These are phyloP conservation scores for Talaromyces verruculosus DNA, from an alignment of 2,329 filamentous ascomycete genomes.

Conservation along the genomic window DNA sequence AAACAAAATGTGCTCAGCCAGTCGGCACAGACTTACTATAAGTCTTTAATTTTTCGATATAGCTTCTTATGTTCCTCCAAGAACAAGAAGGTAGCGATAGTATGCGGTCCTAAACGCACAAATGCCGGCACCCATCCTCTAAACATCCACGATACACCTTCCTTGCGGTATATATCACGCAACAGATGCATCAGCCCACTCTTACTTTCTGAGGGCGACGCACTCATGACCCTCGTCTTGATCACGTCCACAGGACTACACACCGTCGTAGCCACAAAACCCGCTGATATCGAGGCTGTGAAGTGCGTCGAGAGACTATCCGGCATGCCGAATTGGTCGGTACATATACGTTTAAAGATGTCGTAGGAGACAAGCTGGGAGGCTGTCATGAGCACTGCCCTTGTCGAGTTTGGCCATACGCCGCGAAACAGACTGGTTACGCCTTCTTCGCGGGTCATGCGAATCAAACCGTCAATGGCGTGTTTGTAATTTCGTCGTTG, in stretches of 20 bases:
- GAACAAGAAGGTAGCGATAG: slow-evolving; percentile 65
- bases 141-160: slow-evolving; percentile 65
- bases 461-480: slow-evolving; percentile 78
- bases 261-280: slow-evolving; percentile 66
- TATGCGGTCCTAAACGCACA: slow-evolving; percentile 64
- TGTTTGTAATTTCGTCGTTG: slow-evolving; percentile 85
- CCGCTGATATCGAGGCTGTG: slow-evolving; percentile 60
- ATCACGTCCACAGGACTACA: slow-evolving; percentile 67
- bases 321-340: slow-evolving; percentile 53
- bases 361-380: slow-evolving; percentile 65
- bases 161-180: slow-evolving; percentile 54
- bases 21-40: slow-evolving; percentile 6
- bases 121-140: slow-evolving; percentile 68
- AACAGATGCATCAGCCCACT: slow-evolving; percentile 51
- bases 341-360: slow-evolving; percentile 59
- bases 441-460: slow-evolving; percentile 87
- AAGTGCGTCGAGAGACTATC: slow-evolving; percentile 64
- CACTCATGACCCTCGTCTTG: slow-evolving; percentile 66
- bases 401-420: slow-evolving; percentile 62
- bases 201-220: slow-evolving; percentile 44
- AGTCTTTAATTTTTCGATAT: slow-evolving; percentile 47
- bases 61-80: slow-evolving; percentile 68
- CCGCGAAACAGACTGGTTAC: slow-evolving; percentile 73
- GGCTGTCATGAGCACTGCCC: slow-evolving; percentile 66
- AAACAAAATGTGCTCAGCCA: background rate